These are phyloP conservation scores for Macrocybe gigantea DNA, from an alignment of 768 basidiomycete genomes.

Conservation along the genomic window DNA sequence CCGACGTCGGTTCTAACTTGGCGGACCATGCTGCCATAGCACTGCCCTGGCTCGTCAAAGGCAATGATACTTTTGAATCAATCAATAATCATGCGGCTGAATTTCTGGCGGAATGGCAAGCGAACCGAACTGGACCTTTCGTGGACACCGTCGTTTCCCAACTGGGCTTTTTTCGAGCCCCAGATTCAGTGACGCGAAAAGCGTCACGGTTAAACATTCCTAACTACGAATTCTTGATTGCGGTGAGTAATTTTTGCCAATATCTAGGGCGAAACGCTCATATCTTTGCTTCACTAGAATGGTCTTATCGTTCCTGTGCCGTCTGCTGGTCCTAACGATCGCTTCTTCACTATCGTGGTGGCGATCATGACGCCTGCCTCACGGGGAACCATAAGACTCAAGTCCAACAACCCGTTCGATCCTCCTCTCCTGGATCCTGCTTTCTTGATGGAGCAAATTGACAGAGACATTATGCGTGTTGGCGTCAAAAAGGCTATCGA, in stretches of 20 bases:
- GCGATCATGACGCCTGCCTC: constrained; percentile 18
- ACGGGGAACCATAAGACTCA: constrained; percentile 21
- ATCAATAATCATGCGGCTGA: constrained; percentile 7
- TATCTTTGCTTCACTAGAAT: constrained; percentile 6
- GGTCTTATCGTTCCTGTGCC: constrained; percentile 9
- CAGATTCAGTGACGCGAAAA: constrained; percentile 9
- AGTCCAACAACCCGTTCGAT: constrained; percentile 31
- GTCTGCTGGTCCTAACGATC: constrained; percentile 10
- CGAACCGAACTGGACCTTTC: constrained; percentile 18
- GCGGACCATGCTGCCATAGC: constrained; percentile 14
- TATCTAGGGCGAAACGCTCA: neutral
- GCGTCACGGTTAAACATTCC: constrained; percentile 21
- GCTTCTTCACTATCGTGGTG: constrained; percentile 12
- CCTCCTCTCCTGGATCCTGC: constrained; percentile 34
- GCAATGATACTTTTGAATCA: constrained; percentile 12
- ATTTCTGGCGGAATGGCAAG: constrained; percentile 14
- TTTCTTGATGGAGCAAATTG: constrained; percentile 16
- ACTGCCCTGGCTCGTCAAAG: constrained; percentile 7
- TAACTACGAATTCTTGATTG: constrained; percentile 23
- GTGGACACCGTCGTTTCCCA: constrained; percentile 14
- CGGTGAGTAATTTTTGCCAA: constrained; percentile 11
- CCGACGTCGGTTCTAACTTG: constrained; percentile 16
- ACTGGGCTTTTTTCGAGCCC: constrained; percentile 22
- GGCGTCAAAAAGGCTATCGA: constrained; percentile 16
- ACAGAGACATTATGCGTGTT: constrained; percentile 14